These are phyloP conservation scores for Rhynchospora pubera DNA, from an alignment of 176 grass and related monocot genomes.

Conservation along the genomic window DNA sequence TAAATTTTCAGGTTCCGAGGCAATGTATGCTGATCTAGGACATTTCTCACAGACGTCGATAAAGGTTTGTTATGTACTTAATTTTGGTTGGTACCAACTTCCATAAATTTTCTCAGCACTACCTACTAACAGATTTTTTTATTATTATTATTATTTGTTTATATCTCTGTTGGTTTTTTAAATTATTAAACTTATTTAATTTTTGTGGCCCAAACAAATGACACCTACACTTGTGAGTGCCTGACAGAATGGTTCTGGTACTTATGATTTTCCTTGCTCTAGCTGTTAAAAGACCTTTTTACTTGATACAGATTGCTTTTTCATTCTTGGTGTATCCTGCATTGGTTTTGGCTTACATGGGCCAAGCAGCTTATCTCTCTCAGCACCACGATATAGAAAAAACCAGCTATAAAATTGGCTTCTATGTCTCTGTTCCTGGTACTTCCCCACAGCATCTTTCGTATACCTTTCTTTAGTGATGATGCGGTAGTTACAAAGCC, in stretches of 20 bases:
- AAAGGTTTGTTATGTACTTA: constrained; percentile 39
- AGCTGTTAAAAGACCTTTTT: constrained; percentile 10
- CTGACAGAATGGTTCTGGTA: not conserved
- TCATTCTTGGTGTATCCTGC: constrained; percentile 72
- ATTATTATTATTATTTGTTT: not conserved
- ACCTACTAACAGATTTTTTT: not conserved
- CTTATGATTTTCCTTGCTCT: constrained; percentile 2
- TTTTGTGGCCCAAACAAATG: not conserved
- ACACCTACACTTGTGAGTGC: not conserved
- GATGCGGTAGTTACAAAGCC: not conserved
- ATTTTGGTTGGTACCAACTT: not conserved
- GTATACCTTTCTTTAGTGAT: not conserved
- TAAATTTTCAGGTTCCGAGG: constrained; percentile 69
- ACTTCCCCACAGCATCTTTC: constrained; percentile 17
- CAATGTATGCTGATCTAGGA: constrained; percentile 93
- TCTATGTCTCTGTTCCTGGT: constrained; percentile 98
- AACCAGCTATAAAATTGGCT: constrained; percentile 61
- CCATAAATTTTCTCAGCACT: not conserved
- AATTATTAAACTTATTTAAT: not conserved
- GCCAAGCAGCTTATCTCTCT: constrained; percentile 95
- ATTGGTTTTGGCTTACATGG: constrained; percentile 89
- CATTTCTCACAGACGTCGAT: constrained; percentile 93
- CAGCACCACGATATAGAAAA: constrained; percentile 62
- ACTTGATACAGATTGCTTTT: constrained; percentile 73
- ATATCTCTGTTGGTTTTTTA: not conserved